Percentiles rank a stretch among this genome's conserved stretches.
Conservation (phyloP, 257 asterid species). For the Solanum chilense region DNA sequence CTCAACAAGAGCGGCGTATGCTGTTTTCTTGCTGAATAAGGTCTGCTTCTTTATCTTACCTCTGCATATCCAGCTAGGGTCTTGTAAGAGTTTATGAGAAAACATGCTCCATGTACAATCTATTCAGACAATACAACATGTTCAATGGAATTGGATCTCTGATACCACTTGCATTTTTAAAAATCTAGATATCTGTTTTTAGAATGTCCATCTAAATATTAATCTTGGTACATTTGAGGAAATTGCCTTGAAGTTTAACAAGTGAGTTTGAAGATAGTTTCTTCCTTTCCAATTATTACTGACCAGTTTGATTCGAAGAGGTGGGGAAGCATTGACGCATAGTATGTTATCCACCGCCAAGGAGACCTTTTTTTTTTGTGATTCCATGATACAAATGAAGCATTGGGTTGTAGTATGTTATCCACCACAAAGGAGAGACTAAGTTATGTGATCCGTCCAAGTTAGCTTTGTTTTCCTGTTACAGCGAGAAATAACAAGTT, state of each 20-base stretch:
- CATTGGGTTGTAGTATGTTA: not conserved
- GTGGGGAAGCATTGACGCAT: not conserved
- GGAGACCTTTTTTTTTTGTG: not conserved
- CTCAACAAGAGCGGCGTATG: slow-evolving; percentile 96
- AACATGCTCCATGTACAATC: not conserved
- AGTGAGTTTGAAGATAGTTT: not conserved
- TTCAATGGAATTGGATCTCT: not conserved
- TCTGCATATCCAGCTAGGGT: not conserved
- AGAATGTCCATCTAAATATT: not conserved
- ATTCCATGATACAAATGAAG: not conserved
- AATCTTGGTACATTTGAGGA: not conserved
- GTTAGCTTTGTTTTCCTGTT: not conserved
- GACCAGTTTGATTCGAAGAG: not conserved
- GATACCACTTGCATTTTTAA: not conserved
- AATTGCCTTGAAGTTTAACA: not conserved
- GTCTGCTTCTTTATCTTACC: slow-evolving; percentile 21
- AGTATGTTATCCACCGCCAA: not conserved
- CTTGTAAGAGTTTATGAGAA: not conserved
- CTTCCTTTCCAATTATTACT: not conserved
- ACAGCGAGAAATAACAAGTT: not conserved
- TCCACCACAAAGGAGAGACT: not conserved
- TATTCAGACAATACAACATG: not conserved
- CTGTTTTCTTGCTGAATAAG: slow-evolving; percentile 95
- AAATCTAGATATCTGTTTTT: not conserved
- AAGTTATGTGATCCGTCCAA: not conserved